These are phyloP conservation scores for Leccinellum rugosiceps DNA, from an alignment of 768 basidiomycete species.

Conservation along the genomic window DNA sequence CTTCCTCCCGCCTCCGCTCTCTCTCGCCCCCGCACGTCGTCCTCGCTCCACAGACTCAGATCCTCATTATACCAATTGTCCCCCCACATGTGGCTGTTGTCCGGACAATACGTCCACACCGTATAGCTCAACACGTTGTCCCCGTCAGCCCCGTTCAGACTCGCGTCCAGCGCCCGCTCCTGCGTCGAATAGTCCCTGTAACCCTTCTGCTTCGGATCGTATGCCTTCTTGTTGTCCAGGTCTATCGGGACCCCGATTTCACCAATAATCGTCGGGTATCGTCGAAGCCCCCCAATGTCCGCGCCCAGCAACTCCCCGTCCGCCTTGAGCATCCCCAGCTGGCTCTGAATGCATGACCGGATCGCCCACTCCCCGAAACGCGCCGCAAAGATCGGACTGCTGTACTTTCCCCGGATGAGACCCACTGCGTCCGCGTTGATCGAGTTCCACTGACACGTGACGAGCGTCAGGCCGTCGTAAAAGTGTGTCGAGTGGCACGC, in stretches of 20 bases:
- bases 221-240: constrained; percentile 84
- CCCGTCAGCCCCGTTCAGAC: constrained; percentile 75
- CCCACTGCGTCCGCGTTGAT: constrained; percentile 96
- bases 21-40: constrained; percentile 48
- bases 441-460: constrained; percentile 93
- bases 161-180: constrained; percentile 85
- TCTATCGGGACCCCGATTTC: constrained; percentile 96
- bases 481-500: constrained; percentile 81
- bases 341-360: constrained; percentile 74
- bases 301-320: constrained; percentile 65
- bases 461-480: constrained; percentile 91
- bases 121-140: constrained; percentile 74
- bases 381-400: constrained; percentile 62
- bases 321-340: constrained; percentile 72
- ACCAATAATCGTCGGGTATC: constrained; percentile 87
- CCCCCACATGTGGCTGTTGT: constrained; percentile 84
- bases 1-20: background rate
- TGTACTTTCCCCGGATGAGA: constrained; percentile 81
- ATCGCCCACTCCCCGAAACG: constrained; percentile 84
- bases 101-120: constrained; percentile 85
- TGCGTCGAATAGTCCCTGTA: constrained; percentile 79
- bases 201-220: constrained; percentile 44
- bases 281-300: constrained; percentile 3
- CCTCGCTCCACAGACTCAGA: constrained; percentile 79
- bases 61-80: constrained; percentile 98